Base-by-base conservation (phyloP, 768 basidiomycete species). In the Bullera alba region DNA sequence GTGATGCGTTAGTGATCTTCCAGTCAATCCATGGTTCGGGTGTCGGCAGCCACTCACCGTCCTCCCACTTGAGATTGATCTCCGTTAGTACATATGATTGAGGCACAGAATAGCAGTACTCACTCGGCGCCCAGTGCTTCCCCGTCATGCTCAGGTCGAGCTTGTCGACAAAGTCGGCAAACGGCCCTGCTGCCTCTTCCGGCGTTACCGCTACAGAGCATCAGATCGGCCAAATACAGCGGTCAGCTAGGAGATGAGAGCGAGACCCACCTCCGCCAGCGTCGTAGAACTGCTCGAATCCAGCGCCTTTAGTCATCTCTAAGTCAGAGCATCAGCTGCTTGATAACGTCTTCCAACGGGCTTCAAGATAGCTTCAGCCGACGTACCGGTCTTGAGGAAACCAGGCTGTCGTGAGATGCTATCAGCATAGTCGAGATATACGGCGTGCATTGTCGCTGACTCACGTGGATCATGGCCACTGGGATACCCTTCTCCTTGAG, bases 91-190 rank as follows among this genome's bases (percentile, higher is more conserved):
- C 26, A 34, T 23, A 29, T 7, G 22, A 44, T 28, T 17, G 19
- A 30, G 41, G 7, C 15, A 19, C 25, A 5, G 1, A 42, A 3
- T 17, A 19, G 28, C 28, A 10, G 14, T 34, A 67, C 63, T 58
- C 46, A 57, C 76, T 72, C 16, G 77, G 77, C 4, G 77, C 77
- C 77, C 77, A 78, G 50, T 75, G 75, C 39, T 76, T 70, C 5
- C 78, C 78, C 0, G 72, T 70, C 51, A 74, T 61, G 4, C 65
- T 70, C 39, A 74, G 57, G 0, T 67, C 69, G 16, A 77, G 55
- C 6, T 57, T 57, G 3, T 67, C 63, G 10, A 75, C 71, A 42
- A 78, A 79, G 4, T 75, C 71, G 28, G 75, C 50, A 19, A 76
- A 69, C 0, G 75, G 73, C 15, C 49, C 48, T 6, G 76, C 76